phyloP scores from a whole-genome alignment of 2,329 filamentous ascomycete species.

The Colletotrichum karsti region DNA sequence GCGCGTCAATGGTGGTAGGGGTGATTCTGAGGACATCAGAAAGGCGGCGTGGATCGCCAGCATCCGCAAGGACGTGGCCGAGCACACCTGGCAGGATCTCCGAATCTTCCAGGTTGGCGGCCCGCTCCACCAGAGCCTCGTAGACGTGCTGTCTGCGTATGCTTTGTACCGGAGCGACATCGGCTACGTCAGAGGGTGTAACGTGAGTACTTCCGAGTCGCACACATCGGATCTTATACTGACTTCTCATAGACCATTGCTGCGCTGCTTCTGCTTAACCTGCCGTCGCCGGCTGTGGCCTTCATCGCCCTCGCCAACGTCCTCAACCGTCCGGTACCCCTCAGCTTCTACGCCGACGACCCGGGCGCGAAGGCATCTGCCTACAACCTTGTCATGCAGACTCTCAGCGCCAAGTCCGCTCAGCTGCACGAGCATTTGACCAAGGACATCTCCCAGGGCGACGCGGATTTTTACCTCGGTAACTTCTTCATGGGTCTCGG shows the following conservation, averaged over 20 bases:
- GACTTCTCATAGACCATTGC: conserved; percentile 68
- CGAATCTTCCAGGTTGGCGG: conserved; percentile 75
- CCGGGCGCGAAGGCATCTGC: conserved; percentile 72
- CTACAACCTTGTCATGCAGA: conserved; percentile 75
- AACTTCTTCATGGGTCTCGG: conserved; percentile 72
- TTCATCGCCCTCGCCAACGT: conserved; percentile 81
- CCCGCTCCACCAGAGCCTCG: conserved; percentile 72
- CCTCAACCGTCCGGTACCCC: conserved; percentile 77
- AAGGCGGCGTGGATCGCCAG: conserved; percentile 69
- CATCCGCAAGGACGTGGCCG: conserved; percentile 70
- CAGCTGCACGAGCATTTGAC: conserved; percentile 72
- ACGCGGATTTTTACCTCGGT: conserved; percentile 64
- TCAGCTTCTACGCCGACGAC: conserved; percentile 80
- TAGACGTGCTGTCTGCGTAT: conserved; percentile 81
- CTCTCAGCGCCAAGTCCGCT: conserved; percentile 70
- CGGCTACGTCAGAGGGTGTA: conserved; percentile 78
- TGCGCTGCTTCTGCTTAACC: conserved; percentile 76
- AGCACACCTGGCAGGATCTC: conserved; percentile 74
- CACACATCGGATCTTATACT: conserved; percentile 19
- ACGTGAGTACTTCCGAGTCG: conserved; percentile 62
- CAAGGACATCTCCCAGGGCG: conserved; percentile 51
- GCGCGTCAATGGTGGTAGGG: conserved; percentile 60
- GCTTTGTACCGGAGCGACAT: conserved; percentile 85
- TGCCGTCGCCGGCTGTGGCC: conserved; percentile 67
- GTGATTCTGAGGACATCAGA: conserved; percentile 60